Base-by-base conservation (phyloP, 169 alveolate genomes). In the Fabrea salina region DNA sequence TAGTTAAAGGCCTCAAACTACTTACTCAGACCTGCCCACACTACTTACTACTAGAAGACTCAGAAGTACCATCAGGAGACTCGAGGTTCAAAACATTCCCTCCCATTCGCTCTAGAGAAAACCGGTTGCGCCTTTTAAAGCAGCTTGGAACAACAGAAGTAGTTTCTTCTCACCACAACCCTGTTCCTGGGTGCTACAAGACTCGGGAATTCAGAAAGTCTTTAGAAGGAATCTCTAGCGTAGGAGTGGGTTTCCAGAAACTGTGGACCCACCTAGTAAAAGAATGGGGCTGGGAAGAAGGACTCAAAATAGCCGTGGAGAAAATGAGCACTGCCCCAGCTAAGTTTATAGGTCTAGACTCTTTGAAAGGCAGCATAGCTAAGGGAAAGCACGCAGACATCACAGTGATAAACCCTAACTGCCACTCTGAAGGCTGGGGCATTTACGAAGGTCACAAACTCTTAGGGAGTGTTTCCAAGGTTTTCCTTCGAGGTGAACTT, bases 401-500 rank as follows among this genome's bases (percentile, higher is more conserved):
- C 5, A 37, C 49, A 25, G 44, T 70, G 4, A 47, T 59, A 30
- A 33, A 70, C 5, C 67, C 79, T 4, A 4, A 4, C 1, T 43
- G 22, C 0, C 1, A 4, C 19, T 32, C 4, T 32, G 79, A 41
- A 19, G 1, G 19, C 25, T 30, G 47, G 27, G 25, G 49, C 41
- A 19, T 47, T 47, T 70, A 27, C 5, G 70, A 19, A 44, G 79
- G 79, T 0, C 16, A 70, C 16, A 25, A 44, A 13, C 49, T 70
- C 32, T 16, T 32, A 19, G 79, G 79, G 16, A 50, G 32, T 5
- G 67, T 70, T 47, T 41, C 41, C 41, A 50, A 19, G 22, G 79
- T 70, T 13, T 70, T 30, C 49, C 22, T 70, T n/a, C n/a, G 79
- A 50, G 79, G 79, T 5, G 49, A 70, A 58, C 3, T 58, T 58